Evolutionary conservation across 1,284 basidiomycete genomes (phyloP).

Genomic region (Cutaneotrichosporon spelunceum): DNA sequence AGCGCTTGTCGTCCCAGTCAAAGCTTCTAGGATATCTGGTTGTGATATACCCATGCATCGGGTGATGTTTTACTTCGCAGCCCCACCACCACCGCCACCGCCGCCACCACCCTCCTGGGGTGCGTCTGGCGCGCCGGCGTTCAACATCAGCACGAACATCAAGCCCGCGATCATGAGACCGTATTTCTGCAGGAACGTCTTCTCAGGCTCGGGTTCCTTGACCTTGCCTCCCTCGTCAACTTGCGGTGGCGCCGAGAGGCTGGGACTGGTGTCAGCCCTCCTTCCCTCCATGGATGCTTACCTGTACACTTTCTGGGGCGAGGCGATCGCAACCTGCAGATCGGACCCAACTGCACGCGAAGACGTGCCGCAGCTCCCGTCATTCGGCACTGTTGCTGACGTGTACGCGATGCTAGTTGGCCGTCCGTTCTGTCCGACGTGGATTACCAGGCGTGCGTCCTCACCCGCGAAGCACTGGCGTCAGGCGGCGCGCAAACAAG

Average conservation of each 20-base stretch:
- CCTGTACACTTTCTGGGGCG: constrained; percentile 7
- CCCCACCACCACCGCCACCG: neutral
- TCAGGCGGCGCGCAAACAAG: neutral
- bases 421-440: neutral
- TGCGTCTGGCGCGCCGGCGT: neutral
- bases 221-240: constrained; percentile 64
- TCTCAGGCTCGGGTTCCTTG: constrained; percentile 62
- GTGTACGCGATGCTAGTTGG: constrained; percentile 19
- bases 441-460: constrained; percentile 12
- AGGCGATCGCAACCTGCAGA: neutral
- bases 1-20: too few species aligned
- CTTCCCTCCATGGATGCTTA: neutral
- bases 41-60: neutral
- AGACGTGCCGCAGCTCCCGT: neutral
- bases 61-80: neutral
- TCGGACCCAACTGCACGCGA: neutral
- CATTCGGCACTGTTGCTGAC: constrained; percentile 3
- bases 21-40: too few species aligned
- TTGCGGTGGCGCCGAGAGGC: constrained; percentile 60
- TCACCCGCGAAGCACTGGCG: constrained; percentile 13
- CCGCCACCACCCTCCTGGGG: neutral
- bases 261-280: constrained; percentile 13
- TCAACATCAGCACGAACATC: constrained; percentile 50
- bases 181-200: constrained; percentile 80
- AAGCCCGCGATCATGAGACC: constrained; percentile 73